Evolutionary conservation across 176 grass and related monocot species (phyloP).

Genomic region (Rhynchospora pubera): DNA sequence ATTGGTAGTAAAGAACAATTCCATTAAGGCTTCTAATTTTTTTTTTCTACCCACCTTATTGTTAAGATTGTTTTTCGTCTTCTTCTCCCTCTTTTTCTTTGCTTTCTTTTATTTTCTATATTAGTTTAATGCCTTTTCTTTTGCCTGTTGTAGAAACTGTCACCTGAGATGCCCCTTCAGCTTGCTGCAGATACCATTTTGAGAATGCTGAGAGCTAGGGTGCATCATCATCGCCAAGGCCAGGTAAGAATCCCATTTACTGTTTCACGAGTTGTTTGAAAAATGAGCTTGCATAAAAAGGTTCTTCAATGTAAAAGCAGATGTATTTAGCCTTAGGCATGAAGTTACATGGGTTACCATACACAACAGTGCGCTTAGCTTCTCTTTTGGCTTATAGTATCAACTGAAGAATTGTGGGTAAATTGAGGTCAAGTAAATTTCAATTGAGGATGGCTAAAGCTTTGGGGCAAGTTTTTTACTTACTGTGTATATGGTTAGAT

Average conservation of each 20-base stretch:
- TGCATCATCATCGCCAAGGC: conserved; percentile 88
- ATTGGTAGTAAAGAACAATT: background rate
- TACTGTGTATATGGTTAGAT: conserved; percentile 46
- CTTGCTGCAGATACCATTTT: conserved; percentile 85
- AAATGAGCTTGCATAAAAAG: background rate
- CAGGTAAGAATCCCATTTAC: conserved; percentile 38
- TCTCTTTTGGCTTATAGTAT: background rate
- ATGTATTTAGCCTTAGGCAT: background rate
- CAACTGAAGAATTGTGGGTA: background rate
- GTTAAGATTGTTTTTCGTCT: background rate
- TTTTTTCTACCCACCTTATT: background rate
- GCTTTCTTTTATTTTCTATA: background rate
- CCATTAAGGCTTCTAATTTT: background rate
- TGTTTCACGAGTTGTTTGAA: background rate
- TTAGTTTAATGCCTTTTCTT: background rate
- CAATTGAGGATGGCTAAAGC: background rate
- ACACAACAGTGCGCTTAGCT: background rate
- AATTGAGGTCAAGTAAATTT: conserved; percentile 1
- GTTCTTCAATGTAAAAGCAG: background rate
- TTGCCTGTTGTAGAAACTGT: conserved; percentile 60
- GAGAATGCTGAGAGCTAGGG: conserved; percentile 84
- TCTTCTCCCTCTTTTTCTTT: background rate
- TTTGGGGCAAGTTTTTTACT: background rate
- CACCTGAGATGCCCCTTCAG: conserved; percentile 89
- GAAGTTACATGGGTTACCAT: background rate